Evolutionary conservation across 805 yeast species (phyloP).

Genomic region (Yarrowia yakushimensis): DNA sequence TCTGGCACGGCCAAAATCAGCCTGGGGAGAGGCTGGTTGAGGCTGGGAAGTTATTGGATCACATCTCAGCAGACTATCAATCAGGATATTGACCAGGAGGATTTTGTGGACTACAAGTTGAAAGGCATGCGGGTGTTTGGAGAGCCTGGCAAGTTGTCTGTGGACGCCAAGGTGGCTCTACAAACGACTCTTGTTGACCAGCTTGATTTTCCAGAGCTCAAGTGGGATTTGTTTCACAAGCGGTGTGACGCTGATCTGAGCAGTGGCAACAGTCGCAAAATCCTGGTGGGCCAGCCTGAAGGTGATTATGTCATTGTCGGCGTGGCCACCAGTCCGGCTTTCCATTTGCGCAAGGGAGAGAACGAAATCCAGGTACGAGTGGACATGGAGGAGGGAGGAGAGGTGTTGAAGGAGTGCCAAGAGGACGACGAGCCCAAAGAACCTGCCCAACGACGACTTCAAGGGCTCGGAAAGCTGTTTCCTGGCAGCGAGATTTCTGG

Average conservation of each 20-base stretch:
- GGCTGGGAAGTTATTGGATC: not conserved
- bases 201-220: slow-evolving; percentile 2
- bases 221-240: not conserved
- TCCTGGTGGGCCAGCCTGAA: slow-evolving; percentile 6
- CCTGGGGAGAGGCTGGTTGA: not conserved
- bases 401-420: not conserved
- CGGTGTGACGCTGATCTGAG: not conserved
- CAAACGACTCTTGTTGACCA: not conserved
- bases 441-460: not conserved
- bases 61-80: slow-evolving; percentile 9
- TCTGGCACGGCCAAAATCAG: not conserved
- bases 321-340: not conserved
- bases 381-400: not conserved
- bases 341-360: not conserved
- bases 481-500: too few relatives aligned
- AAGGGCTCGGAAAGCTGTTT: not conserved
- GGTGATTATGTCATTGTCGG: slow-evolving; percentile 8
- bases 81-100: not conserved
- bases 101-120: slow-evolving; percentile 7
- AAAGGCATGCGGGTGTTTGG: slow-evolving; percentile 7
- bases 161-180: slow-evolving; percentile 3
- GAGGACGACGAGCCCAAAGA: not conserved
- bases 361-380: not conserved
- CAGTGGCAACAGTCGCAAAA: not conserved
- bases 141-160: not conserved